phyloP scores from a whole-genome alignment of 164 flowering plant genomes.

The Protea cynaroides region DNA sequence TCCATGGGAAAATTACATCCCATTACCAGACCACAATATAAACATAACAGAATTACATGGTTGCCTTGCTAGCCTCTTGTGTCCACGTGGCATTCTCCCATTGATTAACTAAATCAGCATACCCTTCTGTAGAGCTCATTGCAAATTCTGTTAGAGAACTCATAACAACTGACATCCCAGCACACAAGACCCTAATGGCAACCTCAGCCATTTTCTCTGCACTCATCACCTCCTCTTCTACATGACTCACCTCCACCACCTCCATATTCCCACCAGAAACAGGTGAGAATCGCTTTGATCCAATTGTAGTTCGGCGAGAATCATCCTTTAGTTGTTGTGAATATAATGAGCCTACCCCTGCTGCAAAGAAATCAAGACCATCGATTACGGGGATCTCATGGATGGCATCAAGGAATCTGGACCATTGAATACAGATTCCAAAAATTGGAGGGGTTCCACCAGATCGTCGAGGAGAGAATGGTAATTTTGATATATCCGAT shows the following conservation, averaged over 20 bases:
- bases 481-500: constrained; percentile 38
- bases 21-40: constrained; percentile 61
- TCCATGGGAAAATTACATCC: no score
- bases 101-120: constrained; percentile 53
- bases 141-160: constrained; percentile 73
- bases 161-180: constrained; percentile 84
- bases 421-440: constrained; percentile 68
- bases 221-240: constrained; percentile 35
- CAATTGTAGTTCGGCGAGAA: constrained; percentile 16
- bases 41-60: constrained; percentile 3
- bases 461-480: constrained; percentile 65
- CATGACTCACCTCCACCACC: constrained; percentile 42
- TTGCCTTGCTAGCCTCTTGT: not conserved
- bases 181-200: constrained; percentile 69
- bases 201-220: constrained; percentile 77
- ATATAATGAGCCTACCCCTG: constrained; percentile 75
- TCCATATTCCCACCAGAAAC: constrained; percentile 36
- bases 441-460: constrained; percentile 48
- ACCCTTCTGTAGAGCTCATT: constrained; percentile 58
- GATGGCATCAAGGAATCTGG: constrained; percentile 52
- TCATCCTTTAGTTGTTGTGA: constrained; percentile 59
- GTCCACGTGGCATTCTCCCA: constrained; percentile 43
- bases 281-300: not conserved
- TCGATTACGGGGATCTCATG: constrained; percentile 59
- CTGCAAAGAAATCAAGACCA: constrained; percentile 72